Base-by-base conservation (phyloP, 805 yeast genomes). In the Saccharomycopsis synnaedendra region DNA sequence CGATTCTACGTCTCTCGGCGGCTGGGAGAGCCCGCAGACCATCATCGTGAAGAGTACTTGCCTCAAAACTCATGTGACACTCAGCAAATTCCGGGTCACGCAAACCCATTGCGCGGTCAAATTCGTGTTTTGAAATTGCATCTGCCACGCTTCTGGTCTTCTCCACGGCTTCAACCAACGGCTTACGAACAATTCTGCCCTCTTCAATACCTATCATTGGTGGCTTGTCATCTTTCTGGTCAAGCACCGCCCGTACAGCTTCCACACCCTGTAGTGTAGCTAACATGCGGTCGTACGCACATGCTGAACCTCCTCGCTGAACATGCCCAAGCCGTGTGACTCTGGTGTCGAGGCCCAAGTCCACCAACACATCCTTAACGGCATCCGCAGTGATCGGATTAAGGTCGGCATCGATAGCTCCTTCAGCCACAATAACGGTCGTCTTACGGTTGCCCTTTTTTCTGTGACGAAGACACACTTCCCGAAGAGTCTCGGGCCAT, bases 301-400 rank as follows among this genome's bases (percentile, higher is more conserved):
- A 96, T 29, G 98, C 97, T 42, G 95, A 78, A 65, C 98, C 98
- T 69, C 98, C 98, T 68, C 98, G 79, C 72, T 93, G 98, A 47
- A 93, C 97, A 64, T 93, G 98, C 47, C 98, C 98, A 57, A 93
- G 72, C 8, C 94, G 86, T 39, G 98, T 93, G 58, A 90, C 82
- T 64, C 97, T 80, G 4, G 97, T 90, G 63, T 93, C 98, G 48
- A 93, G 74, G 8, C 96, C 96, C 53, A 93, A 69, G 48, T 80
- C 81, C 42, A 85, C 85, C 50, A 93, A 71, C 11, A 82, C 93
- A 45, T 86, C 78, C 65, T 83, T 82, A 50, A 93, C 97, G 54
- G 79, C 78, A 34, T 79, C 78, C 11, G 94, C 74, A 7, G 89
- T 74, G 57, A 93, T 86, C 41, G 93, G 94, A 50, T 79, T 72